Base-by-base conservation (phyloP, 163 green algal genomes). In the Scenedesmus sp. region DNA sequence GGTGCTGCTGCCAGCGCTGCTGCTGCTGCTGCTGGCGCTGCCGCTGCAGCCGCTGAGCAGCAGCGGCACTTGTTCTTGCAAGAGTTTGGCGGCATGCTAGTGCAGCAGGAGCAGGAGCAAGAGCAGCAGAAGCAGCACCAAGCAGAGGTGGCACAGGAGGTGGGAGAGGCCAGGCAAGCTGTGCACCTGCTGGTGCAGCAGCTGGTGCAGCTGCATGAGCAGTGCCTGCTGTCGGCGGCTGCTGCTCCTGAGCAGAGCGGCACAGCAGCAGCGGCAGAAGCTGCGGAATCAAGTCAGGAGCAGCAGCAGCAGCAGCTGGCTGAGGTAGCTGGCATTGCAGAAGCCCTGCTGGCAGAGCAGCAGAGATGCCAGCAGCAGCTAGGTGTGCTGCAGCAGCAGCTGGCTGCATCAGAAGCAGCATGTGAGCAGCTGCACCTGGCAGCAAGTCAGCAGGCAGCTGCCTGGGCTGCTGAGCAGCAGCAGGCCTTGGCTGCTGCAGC, bases 51-150 rank as follows among this genome's bases (percentile, higher is more conserved):
- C 10, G 81, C 9, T 62, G 73, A 46, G 1, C 18, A 46, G 2
- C 26, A 18, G 26, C 57, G 26, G 34, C 34, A 12, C 18, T 64
- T 62, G 82, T 20, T 76, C 56, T 26, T 76, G 66, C 56, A 88
- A 56, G 13, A 73, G 46, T 9, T 88, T 12, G 56, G n/a, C 18
- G 56, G 9, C 56, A 23, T 55, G 20, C 82, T 55, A n/a, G 57
- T 34, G 20, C 82, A 88, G n/a, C 82, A 74, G 18, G 56, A 87
- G 13, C 82, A 73, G 82, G 54, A 87, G 57, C 20, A 60, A 10
- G 20, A 56, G 82, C 82, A 87, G 82, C 82, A 76, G 1, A 57
- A 56, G 82, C 82, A 87, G 82, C 82, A 76, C 6, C 82, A 87
- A 10, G 55, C 57, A 70, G 82, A 87, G 82, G 4, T 73, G 23